A percentile compares a stretch with the other conserved stretches of the same genome.
Evolutionary conservation across 805 yeast species (phyloP).

Genomic region (Scheffersomyces ergatensis): DNA sequence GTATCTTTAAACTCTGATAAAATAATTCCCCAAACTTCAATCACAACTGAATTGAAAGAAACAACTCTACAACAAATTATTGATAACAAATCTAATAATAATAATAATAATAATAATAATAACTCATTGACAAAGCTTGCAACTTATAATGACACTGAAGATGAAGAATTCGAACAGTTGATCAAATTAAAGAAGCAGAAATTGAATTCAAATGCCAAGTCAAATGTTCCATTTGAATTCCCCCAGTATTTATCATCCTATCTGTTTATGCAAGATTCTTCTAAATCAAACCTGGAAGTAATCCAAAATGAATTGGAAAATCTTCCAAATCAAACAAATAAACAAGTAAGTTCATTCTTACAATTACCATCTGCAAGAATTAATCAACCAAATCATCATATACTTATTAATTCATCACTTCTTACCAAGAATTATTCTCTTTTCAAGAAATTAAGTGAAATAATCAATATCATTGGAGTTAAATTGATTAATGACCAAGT

Average conservation of each 20-base stretch:
- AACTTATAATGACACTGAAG: conserved; percentile 3
- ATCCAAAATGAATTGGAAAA: neutral
- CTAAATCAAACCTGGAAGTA: too few species aligned
- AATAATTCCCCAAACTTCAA: too few species aligned
- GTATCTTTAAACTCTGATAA: too few species aligned
- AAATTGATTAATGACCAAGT: neutral
- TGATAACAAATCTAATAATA: too few species aligned
- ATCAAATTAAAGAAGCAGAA: conserved; percentile 1
- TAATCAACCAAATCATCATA: neutral
- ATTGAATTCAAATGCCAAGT: neutral
- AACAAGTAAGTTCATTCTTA: neutral
- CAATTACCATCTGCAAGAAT: neutral
- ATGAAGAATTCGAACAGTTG: neutral
- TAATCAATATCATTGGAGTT: neutral
- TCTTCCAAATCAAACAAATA: neutral
- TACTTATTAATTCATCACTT: neutral
- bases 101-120: neutral
- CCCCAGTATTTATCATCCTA: neutral
- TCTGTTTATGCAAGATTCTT: neutral
- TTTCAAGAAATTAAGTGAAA: neutral
- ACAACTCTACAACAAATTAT: too few species aligned
- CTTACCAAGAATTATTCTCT: neutral
- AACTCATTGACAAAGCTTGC: neutral
- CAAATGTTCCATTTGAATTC: neutral
- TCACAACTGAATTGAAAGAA: too few species aligned